These are phyloP conservation scores for Mortierella sp. DNA, from an alignment of 371 early-diverging fungal genomes.

Conservation along the genomic window DNA sequence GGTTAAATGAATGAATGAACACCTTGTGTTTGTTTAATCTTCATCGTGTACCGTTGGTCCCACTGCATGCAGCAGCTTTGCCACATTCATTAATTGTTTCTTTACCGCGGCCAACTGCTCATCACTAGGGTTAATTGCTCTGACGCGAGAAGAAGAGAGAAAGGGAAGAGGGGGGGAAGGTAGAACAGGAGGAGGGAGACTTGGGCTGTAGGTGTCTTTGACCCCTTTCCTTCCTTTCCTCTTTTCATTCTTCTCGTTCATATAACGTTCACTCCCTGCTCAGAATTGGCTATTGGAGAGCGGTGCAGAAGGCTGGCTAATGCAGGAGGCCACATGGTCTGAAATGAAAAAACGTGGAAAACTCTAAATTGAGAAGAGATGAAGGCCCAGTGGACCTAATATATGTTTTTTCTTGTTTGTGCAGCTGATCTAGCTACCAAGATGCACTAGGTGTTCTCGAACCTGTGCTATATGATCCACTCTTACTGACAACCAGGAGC, in stretches of 20 bases:
- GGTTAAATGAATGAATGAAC: background rate
- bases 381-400: too few species aligned
- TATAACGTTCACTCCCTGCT: background rate
- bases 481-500: too few species aligned
- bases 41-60: background rate
- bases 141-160: background rate
- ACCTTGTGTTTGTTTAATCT: background rate
- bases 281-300: background rate
- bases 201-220: background rate
- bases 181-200: background rate
- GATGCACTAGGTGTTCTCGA: too few species aligned
- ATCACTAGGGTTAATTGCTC: slow-evolving; percentile 7
- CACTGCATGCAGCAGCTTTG: background rate
- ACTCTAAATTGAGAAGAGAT: background rate
- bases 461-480: too few species aligned
- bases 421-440: background rate
- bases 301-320: background rate
- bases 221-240: background rate
- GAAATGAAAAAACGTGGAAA: slow-evolving; percentile 10
- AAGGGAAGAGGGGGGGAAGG: background rate
- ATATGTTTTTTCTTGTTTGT: background rate
- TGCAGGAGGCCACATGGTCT: slow-evolving; percentile 1
- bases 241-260: background rate
- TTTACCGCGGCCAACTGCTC: background rate
- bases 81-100: background rate